phyloP scores from a whole-genome alignment of 2,329 filamentous ascomycete species.

The Dothistroma pini region DNA sequence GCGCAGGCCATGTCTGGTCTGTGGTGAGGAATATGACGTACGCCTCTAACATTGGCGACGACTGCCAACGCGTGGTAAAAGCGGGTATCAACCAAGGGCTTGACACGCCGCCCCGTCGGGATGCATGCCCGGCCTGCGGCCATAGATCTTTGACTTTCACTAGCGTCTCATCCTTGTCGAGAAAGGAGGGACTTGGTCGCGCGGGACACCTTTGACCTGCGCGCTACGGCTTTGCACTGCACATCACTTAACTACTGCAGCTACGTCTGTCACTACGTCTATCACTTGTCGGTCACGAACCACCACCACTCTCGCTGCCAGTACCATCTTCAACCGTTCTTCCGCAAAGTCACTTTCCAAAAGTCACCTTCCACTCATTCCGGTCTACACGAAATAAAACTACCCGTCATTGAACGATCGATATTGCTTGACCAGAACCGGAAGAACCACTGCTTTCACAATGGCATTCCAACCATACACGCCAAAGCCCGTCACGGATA shows the following conservation, averaged over 20 bases:
- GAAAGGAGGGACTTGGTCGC: background rate
- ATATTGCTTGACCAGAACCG: background rate
- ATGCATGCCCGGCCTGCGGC: background rate
- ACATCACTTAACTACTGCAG: background rate
- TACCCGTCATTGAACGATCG: constrained; percentile 7
- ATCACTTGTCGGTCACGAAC: background rate
- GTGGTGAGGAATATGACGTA: background rate
- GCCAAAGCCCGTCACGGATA: constrained; percentile 53
- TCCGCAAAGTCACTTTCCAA: background rate
- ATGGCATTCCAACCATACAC: constrained; percentile 43
- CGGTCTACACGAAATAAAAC: background rate
- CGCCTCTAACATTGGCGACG: background rate
- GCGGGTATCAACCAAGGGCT: background rate
- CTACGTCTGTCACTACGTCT: background rate
- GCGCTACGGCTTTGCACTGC: background rate
- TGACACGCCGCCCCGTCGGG: background rate
- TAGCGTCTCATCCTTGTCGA: background rate
- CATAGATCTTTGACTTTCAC: background rate
- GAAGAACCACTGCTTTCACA: constrained; percentile 9
- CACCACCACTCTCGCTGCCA: background rate
- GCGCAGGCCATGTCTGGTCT: background rate
- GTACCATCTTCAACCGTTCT: background rate
- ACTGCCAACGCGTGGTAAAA: background rate
- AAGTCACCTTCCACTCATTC: background rate
- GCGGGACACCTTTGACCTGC: background rate